Conservation (phyloP, 2,329 filamentous ascomycete species). For the Microcyclospora tardicrescens region DNA sequence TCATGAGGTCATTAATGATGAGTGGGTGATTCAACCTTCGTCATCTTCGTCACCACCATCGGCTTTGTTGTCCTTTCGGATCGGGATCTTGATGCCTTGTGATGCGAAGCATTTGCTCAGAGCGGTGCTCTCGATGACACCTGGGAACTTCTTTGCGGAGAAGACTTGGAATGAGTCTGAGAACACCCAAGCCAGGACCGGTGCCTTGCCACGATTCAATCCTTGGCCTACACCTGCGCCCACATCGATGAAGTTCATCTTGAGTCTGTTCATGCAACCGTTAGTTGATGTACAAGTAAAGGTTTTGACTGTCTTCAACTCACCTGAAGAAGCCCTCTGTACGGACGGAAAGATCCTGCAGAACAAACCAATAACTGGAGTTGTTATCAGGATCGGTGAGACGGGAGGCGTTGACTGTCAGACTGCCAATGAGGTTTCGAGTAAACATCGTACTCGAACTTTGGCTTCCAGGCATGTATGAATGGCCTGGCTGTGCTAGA, state of each 20-base stretch:
- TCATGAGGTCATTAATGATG: slow-evolving; percentile 1
- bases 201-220: slow-evolving; percentile 63
- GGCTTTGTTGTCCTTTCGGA: slow-evolving; percentile 61
- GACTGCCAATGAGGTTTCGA: slow-evolving; percentile 82
- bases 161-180: slow-evolving; percentile 86
- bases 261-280: slow-evolving; percentile 33
- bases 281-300: background rate
- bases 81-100: slow-evolving; percentile 94
- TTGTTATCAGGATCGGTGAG: slow-evolving; percentile 67
- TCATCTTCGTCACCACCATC: slow-evolving; percentile 33
- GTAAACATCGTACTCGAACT: slow-evolving; percentile 63
- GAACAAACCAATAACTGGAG: slow-evolving; percentile 88
- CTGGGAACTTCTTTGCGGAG: slow-evolving; percentile 95
- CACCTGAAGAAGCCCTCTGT: slow-evolving; percentile 87
- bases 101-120: slow-evolving; percentile 85
- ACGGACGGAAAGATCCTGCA: slow-evolving; percentile 87
- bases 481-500: slow-evolving; percentile 1
- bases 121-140: slow-evolving; percentile 84
- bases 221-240: slow-evolving; percentile 36
- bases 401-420: slow-evolving; percentile 77
- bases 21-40: slow-evolving; percentile 3
- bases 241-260: slow-evolving; percentile 75
- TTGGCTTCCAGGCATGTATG: background rate
- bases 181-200: slow-evolving; percentile 73
- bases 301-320: slow-evolving; percentile 12